Base-by-base conservation (phyloP, 768 basidiomycete species). In the Guyanaporus albipodus region DNA sequence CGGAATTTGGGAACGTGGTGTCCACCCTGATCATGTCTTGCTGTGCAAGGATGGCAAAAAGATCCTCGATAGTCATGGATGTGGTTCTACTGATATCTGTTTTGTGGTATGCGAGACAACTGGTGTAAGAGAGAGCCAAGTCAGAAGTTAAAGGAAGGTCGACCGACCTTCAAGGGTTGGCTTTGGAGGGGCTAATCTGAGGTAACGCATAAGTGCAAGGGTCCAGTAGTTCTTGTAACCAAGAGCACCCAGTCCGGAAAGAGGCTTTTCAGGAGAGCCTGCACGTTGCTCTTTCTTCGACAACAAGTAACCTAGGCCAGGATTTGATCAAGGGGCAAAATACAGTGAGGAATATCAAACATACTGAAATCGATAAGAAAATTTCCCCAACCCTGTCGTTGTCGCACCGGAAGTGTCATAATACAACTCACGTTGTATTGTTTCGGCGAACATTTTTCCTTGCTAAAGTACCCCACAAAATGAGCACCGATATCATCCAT, bases 381-480 rank as follows among this genome's bases (percentile, higher is more conserved):
- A 67, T 92, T 91, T 11, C 96, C 96, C 94, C 95, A 99, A 0
- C 96, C 96, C 67, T 87, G 84, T 53, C 95, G 73, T 68, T 97
- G 95, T 53, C 93, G 73, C 31, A 97, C 87, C 2, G 96, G 96
- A 17, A 99, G 72, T 15, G 96, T 98, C 94, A 99, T 97, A 62
- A 99, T 99, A 73, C 96, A 99, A 67, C 92, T 95, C 55, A 99
- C 83, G 70, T 99, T 99, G 67, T 92, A 93, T 61, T 92, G 89
- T 69, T 92, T 93, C 45, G 87, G 85, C 64, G 91, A 94, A 42
- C 91, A 77, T 72, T 99, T 99, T 76, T 99, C 96, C 68, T 99
- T 99, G 70, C 87, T 91, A 64, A 99, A 99, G 67, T 99, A 99
- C 8, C 96, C 96, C 43, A 99, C 87, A 61, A 99, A 99, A 43